Base-by-base conservation (phyloP, 1,139 yeast species). In the Taiozyma onychis region DNA sequence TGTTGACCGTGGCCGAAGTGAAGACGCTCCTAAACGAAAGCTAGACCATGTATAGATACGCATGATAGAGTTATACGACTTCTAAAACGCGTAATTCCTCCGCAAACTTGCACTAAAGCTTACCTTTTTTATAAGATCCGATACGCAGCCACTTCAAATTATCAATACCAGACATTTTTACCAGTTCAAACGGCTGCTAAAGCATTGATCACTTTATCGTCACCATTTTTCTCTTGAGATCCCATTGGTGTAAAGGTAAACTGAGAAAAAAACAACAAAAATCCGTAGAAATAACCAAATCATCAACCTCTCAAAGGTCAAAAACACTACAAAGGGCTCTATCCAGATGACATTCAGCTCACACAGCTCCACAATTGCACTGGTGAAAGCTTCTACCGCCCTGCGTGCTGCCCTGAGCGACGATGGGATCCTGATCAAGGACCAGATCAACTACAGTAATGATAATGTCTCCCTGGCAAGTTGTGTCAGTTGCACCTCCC, bases 61-160 rank as follows among this genome's bases (percentile, higher is more conserved):
- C 85, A 80, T 80, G n/a, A 39, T 65, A 74, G 78, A 54, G 18
- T n/a, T 32, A 32, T n/a, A 32, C 18, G 35, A 32, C 18, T 30
- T 24, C 26, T 1, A 32, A 32, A 32, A 81, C 80, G 58, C 80
- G 84, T 82, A 72, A 76, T 14, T 69, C 75, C 14, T 66, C 80
- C 85, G 80, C 62, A 22, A 41, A 41, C n/a, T 32, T 32, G 35
- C 18, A 14, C 35, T n/a, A 18, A 7, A 8, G 18, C 5, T 2
- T 9, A 6, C 18, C 18, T 6, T 9, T 32, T n/a, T 14, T 32
- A 2, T 24, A 32, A n/a, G 2, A 14, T 32, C 3, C 35, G 6
- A n/a, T n/a, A n/a, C 14, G 6, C 10, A n/a, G n/a, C n/a, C 4
- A 13, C 14, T 3, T 11, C 10, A 30, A 30, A 13, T 13, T 14